phyloP scores from a whole-genome alignment of 148 eudicot species.

The Camellia granthamiana region DNA sequence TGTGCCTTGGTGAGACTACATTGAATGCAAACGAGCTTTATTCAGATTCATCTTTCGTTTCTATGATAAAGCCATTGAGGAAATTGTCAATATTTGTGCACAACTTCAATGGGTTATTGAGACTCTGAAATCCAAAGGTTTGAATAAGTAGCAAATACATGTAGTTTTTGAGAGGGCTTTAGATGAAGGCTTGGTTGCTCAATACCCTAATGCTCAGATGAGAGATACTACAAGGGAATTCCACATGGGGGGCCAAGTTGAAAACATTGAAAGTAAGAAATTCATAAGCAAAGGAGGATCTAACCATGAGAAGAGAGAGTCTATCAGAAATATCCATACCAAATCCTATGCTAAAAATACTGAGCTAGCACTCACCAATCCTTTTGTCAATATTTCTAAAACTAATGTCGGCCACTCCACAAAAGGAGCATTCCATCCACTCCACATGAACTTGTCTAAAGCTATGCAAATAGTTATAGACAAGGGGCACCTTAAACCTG shows the following conservation, averaged over 20 bases:
- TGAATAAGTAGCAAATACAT: neutral
- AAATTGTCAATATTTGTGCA: neutral
- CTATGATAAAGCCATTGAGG: neutral
- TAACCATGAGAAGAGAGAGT: too few species aligned
- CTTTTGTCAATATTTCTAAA: too few species aligned
- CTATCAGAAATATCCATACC: too few species aligned
- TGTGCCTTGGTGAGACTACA: neutral
- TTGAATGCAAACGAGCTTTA: neutral
- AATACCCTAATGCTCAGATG: too few species aligned
- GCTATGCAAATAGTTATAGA: too few species aligned
- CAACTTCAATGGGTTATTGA: too few species aligned
- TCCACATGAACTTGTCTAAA: neutral
- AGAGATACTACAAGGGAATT: neutral
- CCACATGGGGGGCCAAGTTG: neutral
- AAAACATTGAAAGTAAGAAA: neutral
- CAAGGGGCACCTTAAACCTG: neutral
- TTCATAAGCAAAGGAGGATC: neutral
- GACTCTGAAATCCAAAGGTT: neutral
- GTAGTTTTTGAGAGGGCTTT: neutral
- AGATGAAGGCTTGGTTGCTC: neutral
- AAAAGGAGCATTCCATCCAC: neutral
- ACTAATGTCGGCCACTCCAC: neutral
- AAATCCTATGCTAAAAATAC: neutral
- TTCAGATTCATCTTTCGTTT: too few species aligned
- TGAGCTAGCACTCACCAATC: neutral